Conservation (phyloP, 75 land plant species). For the Pseudotsuga menziesii region DNA sequence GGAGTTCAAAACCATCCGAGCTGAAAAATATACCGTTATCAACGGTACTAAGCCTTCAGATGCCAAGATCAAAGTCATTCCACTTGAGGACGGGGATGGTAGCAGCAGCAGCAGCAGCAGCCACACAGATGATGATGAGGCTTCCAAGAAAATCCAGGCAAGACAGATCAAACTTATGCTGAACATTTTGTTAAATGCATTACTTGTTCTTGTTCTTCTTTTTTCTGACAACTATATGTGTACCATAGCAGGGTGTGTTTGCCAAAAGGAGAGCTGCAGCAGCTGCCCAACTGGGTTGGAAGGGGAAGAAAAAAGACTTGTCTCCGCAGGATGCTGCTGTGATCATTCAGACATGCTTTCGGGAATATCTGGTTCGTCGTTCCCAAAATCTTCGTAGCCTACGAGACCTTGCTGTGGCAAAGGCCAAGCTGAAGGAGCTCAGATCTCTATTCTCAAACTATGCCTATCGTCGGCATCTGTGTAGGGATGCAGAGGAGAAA, state of each 20-base stretch:
- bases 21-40: slow-evolving; percentile 2
- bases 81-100: background rate
- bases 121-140: background rate
- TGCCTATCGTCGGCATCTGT: slow-evolving; percentile 42
- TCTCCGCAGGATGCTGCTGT: slow-evolving; percentile 58
- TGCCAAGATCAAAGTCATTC: background rate
- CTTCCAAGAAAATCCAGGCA: slow-evolving; percentile 3
- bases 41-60: background rate
- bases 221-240: too few relatives aligned
- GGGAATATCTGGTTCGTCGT: slow-evolving; percentile 46
- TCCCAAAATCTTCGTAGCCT: slow-evolving; percentile 56
- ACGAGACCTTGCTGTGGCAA: slow-evolving; percentile 57
- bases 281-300: slow-evolving; percentile 1
- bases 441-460: slow-evolving; percentile 50
- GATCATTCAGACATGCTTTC: slow-evolving; percentile 40
- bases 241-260: background rate
- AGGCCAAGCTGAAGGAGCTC: slow-evolving; percentile 60
- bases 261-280: slow-evolving; percentile 3
- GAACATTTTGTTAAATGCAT: background rate
- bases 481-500: slow-evolving; percentile 46
- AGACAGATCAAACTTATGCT: background rate
- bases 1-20: background rate
- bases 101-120: too few relatives aligned
- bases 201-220: too few relatives aligned
- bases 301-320: slow-evolving; percentile 53